A percentile compares a stretch with the other conserved stretches of the same genome.
Conservation (phyloP, 1,284 basidiomycete species). For the Dichomitus squalens region DNA sequence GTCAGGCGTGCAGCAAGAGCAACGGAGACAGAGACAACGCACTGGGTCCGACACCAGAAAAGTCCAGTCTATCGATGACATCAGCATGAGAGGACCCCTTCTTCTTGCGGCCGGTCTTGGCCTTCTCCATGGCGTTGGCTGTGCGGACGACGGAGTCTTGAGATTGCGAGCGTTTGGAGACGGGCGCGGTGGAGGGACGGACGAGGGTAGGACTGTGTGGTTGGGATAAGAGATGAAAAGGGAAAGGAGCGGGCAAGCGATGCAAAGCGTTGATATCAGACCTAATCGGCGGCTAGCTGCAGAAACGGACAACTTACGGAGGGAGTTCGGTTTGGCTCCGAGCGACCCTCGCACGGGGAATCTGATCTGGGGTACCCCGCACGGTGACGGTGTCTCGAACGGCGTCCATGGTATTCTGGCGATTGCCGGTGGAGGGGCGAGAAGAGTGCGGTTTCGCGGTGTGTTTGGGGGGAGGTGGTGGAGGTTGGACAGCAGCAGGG, state of each 20-base stretch:
- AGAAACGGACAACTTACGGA: constrained; percentile 35
- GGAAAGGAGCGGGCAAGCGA: constrained; percentile 1
- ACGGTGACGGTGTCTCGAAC: constrained; percentile 65
- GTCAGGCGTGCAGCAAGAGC: not conserved
- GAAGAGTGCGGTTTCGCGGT: constrained; percentile 31
- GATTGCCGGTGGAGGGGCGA: constrained; percentile 31
- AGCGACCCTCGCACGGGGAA: constrained; percentile 45
- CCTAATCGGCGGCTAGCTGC: constrained; percentile 12
- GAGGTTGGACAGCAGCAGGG: constrained; percentile 29
- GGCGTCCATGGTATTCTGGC: constrained; percentile 54
- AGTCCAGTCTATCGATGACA: constrained; percentile 67
- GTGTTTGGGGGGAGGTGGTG: constrained; percentile 43
- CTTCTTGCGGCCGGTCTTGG: constrained; percentile 52
- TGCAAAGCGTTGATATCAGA: constrained; percentile 18
- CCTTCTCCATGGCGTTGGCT: constrained; percentile 50
- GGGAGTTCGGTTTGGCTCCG: constrained; percentile 46
- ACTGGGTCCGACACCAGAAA: constrained; percentile 76
- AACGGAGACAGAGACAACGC: constrained; percentile 35
- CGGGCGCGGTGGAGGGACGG: constrained; percentile 38
- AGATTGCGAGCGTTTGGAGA: constrained; percentile 65
- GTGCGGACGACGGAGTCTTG: constrained; percentile 58
- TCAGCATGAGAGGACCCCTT: constrained; percentile 74
- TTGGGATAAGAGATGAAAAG: constrained; percentile 28
- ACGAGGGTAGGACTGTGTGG: constrained; percentile 27
- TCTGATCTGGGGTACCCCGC: constrained; percentile 37